Evolutionary conservation across 164 flowering plant species (phyloP).

Genomic region (Vitis vinifera): DNA sequence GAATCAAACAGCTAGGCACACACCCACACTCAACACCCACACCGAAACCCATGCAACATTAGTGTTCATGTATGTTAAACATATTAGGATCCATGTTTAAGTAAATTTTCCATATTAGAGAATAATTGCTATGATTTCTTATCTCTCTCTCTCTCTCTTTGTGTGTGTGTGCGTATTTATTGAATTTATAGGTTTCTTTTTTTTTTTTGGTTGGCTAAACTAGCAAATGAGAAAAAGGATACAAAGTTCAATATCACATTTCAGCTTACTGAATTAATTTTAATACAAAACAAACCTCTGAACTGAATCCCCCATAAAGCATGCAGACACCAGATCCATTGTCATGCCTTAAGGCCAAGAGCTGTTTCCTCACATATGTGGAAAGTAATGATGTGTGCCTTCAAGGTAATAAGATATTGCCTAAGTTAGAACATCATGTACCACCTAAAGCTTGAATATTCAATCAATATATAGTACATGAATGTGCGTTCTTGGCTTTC

Average conservation of each 20-base stretch:
- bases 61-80: too few relatives aligned
- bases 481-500: too few relatives aligned
- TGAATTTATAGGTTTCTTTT: neutral
- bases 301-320: slow-evolving; percentile 53
- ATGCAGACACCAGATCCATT: slow-evolving; percentile 67
- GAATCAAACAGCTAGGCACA: too few relatives aligned
- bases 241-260: neutral
- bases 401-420: slow-evolving; percentile 11
- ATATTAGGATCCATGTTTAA: neutral
- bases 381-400: slow-evolving; percentile 76
- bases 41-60: too few relatives aligned
- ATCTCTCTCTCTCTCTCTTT: neutral
- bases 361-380: slow-evolving; percentile 47
- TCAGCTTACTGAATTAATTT: neutral
- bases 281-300: slow-evolving; percentile 41
- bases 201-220: neutral
- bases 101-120: neutral
- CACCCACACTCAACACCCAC: too few relatives aligned
- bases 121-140: neutral
- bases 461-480: neutral
- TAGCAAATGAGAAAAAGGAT: neutral
- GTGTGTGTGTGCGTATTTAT: neutral
- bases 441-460: neutral
- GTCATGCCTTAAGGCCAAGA: slow-evolving; percentile 59
- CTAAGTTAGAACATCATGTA: neutral